These are phyloP conservation scores for Candida yuanshanica DNA, from an alignment of 805 yeast genomes.

Conservation along the genomic window DNA sequence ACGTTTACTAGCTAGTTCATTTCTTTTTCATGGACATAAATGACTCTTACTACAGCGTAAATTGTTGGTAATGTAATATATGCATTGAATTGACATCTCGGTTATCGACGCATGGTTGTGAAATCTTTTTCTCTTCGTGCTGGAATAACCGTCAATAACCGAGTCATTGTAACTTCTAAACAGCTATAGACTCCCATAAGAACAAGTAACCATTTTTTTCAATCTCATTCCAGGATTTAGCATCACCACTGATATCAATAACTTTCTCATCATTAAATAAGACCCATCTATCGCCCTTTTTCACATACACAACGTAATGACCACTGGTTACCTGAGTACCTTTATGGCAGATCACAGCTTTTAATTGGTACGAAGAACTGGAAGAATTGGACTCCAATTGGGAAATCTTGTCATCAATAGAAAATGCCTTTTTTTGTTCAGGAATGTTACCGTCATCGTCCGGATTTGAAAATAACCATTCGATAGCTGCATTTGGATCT, in stretches of 20 bases:
- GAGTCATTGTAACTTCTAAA: background rate
- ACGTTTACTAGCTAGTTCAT: too few species aligned
- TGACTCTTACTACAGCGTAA: background rate
- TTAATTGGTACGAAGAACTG: slow-evolving; percentile 38
- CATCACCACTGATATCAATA: slow-evolving; percentile 43
- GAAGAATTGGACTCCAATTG: slow-evolving; percentile 1
- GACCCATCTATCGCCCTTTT: slow-evolving; percentile 53
- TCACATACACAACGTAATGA: slow-evolving; percentile 76
- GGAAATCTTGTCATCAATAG: slow-evolving; percentile 3
- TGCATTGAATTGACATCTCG: background rate
- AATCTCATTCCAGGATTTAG: slow-evolving; percentile 26
- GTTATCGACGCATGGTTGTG: background rate
- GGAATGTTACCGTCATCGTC: slow-evolving; percentile 65
- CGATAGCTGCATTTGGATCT: slow-evolving; percentile 73
- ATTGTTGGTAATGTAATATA: background rate
- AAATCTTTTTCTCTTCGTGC: too few species aligned
- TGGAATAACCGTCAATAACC: background rate
- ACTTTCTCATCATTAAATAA: slow-evolving; percentile 86
- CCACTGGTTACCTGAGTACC: slow-evolving; percentile 86
- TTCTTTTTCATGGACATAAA: too few species aligned
- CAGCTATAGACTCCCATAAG: slow-evolving; percentile 22
- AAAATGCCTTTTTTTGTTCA: slow-evolving; percentile 15
- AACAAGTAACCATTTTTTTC: slow-evolving; percentile 43
- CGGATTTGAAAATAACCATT: slow-evolving; percentile 84
- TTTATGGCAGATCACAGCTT: slow-evolving; percentile 75